Evolutionary conservation across 2,329 filamentous ascomycete genomes (phyloP).

Genomic region (Verticillium zaregamsianum): DNA sequence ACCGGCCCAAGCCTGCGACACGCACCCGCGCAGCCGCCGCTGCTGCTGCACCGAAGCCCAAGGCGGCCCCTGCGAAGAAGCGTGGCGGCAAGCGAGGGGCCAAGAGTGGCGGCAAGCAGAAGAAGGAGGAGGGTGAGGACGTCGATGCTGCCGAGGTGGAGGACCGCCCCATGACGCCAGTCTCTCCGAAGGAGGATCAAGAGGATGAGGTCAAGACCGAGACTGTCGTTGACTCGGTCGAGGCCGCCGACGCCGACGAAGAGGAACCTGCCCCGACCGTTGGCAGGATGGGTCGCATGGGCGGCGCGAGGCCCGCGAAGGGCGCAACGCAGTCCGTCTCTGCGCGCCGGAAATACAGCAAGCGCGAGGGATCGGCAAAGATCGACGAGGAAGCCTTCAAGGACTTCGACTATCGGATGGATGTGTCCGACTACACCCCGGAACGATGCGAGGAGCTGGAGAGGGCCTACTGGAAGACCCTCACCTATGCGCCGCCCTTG

Average conservation of each 20-base stretch:
- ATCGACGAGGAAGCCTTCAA: conserved; percentile 90
- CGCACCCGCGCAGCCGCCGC: conserved; percentile 20
- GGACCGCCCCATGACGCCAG: conserved; percentile 54
- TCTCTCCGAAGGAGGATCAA: conserved; percentile 36
- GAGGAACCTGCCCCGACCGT: conserved; percentile 29
- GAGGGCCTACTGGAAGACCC: conserved; percentile 92
- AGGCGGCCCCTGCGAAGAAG: conserved; percentile 31
- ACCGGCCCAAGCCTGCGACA: conserved; percentile 41
- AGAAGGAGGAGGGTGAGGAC: conserved; percentile 32
- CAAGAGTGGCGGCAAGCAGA: conserved; percentile 31
- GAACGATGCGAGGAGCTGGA: conserved; percentile 95
- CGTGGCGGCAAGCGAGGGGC: conserved; percentile 30
- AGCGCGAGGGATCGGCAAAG: conserved; percentile 69
- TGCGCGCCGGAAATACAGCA: conserved; percentile 81
- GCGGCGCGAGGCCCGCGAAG: conserved; percentile 45
- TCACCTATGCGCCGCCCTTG: conserved; percentile 90
- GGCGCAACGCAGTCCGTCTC: conserved; percentile 71
- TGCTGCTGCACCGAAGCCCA: conserved; percentile 13
- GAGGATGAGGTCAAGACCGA: conserved; percentile 10
- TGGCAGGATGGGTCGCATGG: conserved; percentile 39
- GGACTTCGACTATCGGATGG: conserved; percentile 85
- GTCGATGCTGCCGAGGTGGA: conserved; percentile 35
- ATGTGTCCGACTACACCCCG: conserved; percentile 81
- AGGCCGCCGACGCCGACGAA: conserved; percentile 23
- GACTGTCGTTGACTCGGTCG: conserved; percentile 18